Conservation (phyloP, 768 basidiomycete species). For the Kwoniella botswanensis region DNA sequence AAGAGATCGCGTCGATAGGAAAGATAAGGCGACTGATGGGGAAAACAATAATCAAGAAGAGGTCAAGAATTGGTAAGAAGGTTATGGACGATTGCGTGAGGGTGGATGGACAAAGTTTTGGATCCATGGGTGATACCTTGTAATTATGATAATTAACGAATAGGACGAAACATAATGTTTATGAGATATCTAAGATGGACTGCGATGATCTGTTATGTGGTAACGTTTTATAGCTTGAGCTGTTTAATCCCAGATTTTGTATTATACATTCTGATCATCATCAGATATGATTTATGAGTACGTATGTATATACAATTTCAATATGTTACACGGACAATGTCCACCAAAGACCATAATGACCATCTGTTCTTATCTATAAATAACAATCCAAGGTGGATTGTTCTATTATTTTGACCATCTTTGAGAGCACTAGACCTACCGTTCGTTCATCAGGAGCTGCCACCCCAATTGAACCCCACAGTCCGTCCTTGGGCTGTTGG, state of each 20-base stretch:
- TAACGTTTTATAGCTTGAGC: neutral
- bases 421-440: neutral
- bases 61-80: conserved; percentile 2
- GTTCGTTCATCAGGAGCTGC: neutral
- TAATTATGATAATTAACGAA: neutral
- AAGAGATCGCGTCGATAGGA: conserved; percentile 14
- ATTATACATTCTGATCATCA: neutral
- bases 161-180: neutral
- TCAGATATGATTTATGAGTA: neutral
- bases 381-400: too few relatives aligned
- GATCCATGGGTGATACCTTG: neutral
- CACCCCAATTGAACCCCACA: conserved; percentile 27
- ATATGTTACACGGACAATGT: neutral
- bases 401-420: too few relatives aligned
- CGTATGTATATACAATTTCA: neutral
- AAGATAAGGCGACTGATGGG: conserved; percentile 3
- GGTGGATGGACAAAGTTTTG: neutral
- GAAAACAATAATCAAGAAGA: neutral
- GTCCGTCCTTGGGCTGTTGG: conserved; percentile 1
- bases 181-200: neutral
- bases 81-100: too few relatives aligned
- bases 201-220: neutral
- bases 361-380: neutral
- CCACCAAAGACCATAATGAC: neutral
- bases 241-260: neutral